Conservation (phyloP, 2,329 filamentous ascomycete genomes). For the Botrytis hyacinthi region DNA sequence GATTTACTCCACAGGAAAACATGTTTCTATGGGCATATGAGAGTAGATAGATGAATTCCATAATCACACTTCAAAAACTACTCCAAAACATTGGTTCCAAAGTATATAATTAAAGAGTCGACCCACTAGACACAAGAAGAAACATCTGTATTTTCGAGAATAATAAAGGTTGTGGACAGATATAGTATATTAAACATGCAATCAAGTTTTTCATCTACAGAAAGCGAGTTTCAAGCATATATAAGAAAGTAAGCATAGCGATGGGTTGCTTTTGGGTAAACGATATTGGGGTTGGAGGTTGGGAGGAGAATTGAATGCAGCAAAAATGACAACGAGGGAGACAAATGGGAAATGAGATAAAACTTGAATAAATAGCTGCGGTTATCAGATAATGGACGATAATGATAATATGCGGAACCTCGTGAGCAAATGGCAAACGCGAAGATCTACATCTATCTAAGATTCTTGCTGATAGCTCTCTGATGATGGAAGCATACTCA, state of each 20-base stretch:
- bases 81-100: neutral
- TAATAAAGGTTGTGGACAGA: neutral
- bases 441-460: neutral
- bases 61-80: neutral
- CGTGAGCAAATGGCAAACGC: neutral
- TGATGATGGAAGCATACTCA: neutral
- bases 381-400: neutral
- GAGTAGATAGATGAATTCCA: neutral
- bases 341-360: neutral
- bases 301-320: neutral
- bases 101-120: neutral
- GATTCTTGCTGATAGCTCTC: neutral
- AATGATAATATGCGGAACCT: neutral
- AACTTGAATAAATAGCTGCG: neutral
- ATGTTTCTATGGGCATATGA: neutral
- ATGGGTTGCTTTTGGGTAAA: neutral
- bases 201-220: accelerated
- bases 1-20: neutral
- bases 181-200: neutral
- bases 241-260: neutral
- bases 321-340: neutral
- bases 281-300: neutral
- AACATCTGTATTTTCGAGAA: neutral
- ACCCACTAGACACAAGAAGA: neutral
- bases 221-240: neutral